Base-by-base conservation (phyloP, 176 grass and related monocot genomes). In the Bromus sterilis region DNA sequence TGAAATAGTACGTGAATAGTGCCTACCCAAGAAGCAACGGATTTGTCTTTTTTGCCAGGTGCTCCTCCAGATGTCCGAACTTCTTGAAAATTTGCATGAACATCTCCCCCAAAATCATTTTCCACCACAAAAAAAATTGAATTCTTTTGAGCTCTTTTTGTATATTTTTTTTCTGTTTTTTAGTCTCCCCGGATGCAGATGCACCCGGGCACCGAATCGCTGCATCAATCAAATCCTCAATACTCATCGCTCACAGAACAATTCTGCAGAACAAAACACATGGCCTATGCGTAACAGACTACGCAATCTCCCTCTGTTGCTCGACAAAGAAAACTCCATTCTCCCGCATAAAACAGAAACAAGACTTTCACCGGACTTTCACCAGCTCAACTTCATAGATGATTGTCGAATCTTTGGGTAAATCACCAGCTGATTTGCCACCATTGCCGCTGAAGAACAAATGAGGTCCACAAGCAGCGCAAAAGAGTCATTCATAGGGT, bases 361-460 rank as follows among this genome's bases (percentile, higher is more conserved):
- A 9, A 30, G 24, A 77, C 74, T 76, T 32, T 81, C 70, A 90
- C 68, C 80, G 64, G 33, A 95, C 90, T 60, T 86, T 85, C 35
- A 86, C 72, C 61, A 98, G 70, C 77, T 95, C 93, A 15, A 98
- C 83, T 71, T 98, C 90, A 58, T 95, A 98, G 23, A 91, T 71
- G 35, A 98, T 51, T 77, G 86, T 88, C 36, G 93, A 91, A 81
- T 93, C 89, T 75, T 83, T 81, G 2, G 93, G 96, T 71, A 93
- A 86, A 25, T 89, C 62, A 35, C 79, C 76, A 0, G 33, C 15
- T 24, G 61, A 29, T 79, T 79, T 89, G 32, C 87, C 74, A 2
- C 80, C 40, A 1, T 44, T 89, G 60, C 87, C 88, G 7, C 95
- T 93, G 82, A 44, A 93, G 37, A 76, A 80, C 56, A 84, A 80